These are phyloP conservation scores for Triticum timopheevii DNA, from an alignment of 176 grass and related monocot species.

Conservation along the genomic window DNA sequence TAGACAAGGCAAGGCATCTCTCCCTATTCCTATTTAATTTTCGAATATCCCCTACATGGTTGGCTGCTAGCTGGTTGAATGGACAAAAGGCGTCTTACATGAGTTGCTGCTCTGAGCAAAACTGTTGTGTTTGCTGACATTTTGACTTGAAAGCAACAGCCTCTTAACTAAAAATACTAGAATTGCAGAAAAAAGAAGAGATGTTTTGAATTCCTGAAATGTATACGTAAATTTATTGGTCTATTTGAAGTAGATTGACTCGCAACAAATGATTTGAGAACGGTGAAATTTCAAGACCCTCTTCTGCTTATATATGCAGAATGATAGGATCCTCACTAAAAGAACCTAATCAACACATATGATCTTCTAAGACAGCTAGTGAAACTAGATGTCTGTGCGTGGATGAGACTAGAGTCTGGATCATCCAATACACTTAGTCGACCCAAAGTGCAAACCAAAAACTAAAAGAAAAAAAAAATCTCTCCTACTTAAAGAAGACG, in stretches of 20 bases:
- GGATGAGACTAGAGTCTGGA: not conserved
- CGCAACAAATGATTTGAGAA: conserved; percentile 6
- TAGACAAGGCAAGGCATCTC: not conserved
- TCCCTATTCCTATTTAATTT: conserved; percentile 3
- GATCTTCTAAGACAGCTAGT: conserved; percentile 17
- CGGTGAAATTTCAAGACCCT: not conserved
- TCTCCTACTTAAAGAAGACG: not conserved
- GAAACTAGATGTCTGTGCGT: not conserved
- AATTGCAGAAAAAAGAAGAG: not conserved
- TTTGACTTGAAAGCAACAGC: not conserved
- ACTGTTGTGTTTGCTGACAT: not conserved
- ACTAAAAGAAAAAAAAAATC: not conserved
- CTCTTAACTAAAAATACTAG: not conserved
- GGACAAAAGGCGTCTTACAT: conserved; percentile 16
- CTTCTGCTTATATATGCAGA: not conserved
- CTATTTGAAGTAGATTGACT: conserved; percentile 9
- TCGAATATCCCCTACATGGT: not conserved
- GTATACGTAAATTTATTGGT: not conserved
- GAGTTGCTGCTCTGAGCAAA: conserved; percentile 1
- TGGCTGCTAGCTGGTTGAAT: not conserved
- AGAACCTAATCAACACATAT: conserved; percentile 10
- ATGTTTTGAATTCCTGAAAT: not conserved
- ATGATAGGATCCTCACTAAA: not conserved
- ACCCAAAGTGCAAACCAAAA: not conserved
- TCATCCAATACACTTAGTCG: not conserved